Base-by-base conservation (phyloP, 2,329 filamentous ascomycete genomes). In the Fusarium staphyleae region DNA sequence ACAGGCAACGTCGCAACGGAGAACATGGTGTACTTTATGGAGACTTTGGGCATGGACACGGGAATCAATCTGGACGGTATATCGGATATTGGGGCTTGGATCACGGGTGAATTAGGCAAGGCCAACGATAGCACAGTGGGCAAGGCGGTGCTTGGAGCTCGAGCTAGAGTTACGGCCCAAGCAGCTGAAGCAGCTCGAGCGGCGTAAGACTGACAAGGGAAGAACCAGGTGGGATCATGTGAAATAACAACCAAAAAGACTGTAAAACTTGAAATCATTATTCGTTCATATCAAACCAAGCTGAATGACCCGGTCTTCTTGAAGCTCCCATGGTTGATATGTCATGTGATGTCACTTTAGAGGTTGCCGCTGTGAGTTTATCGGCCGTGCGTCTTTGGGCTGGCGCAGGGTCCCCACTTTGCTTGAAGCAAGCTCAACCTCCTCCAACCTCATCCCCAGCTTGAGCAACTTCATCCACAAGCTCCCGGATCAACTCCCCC, bases 1-100 rank as follows among this genome's bases (percentile, higher is more conserved):
- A 95, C 90, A 33, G 91, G 91, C 1, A 96, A 96, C 70, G 89
- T 93, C 11, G 87, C 89, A 1, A 93, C 90, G 0, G 91, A 96
- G 74, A 89, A 96, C 70, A 75, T 96, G 74, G 87, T 95, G 2
- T 91, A 93, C 69, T 87, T 89, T 56, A 75, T 90, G 69, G 86
- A 91, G 70, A 89, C 84, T 55, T 71, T 92, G 48, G 91, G 91
- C 0, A 85, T 90, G 75, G 78, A 85, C 34, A 93, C 90, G 0
- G 90, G 90, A 0, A 81, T 95, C 1, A 82, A 90, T 68, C 60
- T 91, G 52, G 82, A 88, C 57, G 81, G 81, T 35, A 74, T 93
- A 46, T 81, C 82, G 29, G 82, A 87, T 52, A 85, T 91, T 47
- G 90, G 90, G 0, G 77, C 81, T 12, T 92, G 89, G 89, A 90